A percentile compares a stretch with the other conserved stretches of the same genome.
Evolutionary conservation across 1,139 yeast species (phyloP).

Genomic region (Zhuliangozyma blackwelliae): DNA sequence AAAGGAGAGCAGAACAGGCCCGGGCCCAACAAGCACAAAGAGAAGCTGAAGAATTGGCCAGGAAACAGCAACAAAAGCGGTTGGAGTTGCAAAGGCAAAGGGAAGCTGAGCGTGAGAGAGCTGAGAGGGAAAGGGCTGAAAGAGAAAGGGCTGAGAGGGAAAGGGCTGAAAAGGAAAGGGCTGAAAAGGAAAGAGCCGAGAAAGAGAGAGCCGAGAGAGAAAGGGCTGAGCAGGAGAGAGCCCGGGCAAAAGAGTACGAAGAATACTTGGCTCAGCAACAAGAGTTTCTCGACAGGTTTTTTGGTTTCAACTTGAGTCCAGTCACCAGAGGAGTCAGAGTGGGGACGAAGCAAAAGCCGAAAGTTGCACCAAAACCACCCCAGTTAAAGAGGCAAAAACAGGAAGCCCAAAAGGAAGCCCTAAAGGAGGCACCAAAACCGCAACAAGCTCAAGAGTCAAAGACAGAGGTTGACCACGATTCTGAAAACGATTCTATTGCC

Average conservation of each 20-base stretch:
- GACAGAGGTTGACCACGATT: slow-evolving; percentile 4
- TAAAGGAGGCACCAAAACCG: neutral
- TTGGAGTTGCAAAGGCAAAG: slow-evolving; percentile 3
- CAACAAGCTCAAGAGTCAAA: neutral
- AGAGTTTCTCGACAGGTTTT: slow-evolving; percentile 19
- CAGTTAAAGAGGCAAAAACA: slow-evolving; percentile 1
- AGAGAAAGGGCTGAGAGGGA: slow-evolving; percentile 5
- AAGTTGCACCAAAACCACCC: slow-evolving; percentile 7
- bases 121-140: slow-evolving; percentile 5
- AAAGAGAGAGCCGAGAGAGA: slow-evolving; percentile 4
- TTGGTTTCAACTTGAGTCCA: slow-evolving; percentile 12
- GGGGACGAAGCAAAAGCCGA: slow-evolving; percentile 1
- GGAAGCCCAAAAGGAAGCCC: neutral
- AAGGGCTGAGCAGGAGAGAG: slow-evolving; percentile 9
- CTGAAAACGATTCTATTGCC: slow-evolving; percentile 20
- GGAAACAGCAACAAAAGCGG: slow-evolving; percentile 14
- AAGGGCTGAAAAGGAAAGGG: slow-evolving; percentile 10
- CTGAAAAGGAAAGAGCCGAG: slow-evolving; percentile 5
- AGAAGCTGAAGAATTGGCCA: slow-evolving; percentile 14
- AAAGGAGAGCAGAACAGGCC: slow-evolving; percentile 8
- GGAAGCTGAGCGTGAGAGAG: too few relatives aligned
- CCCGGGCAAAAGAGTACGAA: slow-evolving; percentile 10
- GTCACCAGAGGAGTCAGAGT: slow-evolving; percentile 1
- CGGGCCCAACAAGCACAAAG: slow-evolving; percentile 11
- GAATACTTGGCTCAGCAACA: slow-evolving; percentile 13